Evolutionary conservation across 2,329 filamentous ascomycete genomes (phyloP).

Genomic region (Ilyonectria mors-panacis): DNA sequence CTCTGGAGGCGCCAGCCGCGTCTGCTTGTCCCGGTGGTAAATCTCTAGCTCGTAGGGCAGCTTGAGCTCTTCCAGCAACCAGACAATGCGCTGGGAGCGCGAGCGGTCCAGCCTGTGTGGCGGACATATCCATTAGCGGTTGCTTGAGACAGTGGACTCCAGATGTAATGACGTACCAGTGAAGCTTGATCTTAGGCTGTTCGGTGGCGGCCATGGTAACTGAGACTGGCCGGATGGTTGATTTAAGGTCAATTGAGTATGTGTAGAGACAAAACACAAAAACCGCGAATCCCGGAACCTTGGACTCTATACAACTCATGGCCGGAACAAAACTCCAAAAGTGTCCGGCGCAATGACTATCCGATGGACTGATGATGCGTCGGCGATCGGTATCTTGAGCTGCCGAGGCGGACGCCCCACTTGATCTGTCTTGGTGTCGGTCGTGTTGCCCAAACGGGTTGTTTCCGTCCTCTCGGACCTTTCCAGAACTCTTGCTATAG

Average conservation of each 20-base stretch:
- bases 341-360: conserved; percentile 33
- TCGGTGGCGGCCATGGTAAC: conserved; percentile 48
- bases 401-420: conserved; percentile 25
- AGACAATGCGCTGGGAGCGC: conserved; percentile 85
- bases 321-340: conserved; percentile 21
- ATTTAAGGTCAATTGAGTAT: neutral
- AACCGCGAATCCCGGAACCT: neutral
- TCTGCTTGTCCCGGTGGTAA: conserved; percentile 76
- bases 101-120: conserved; percentile 85
- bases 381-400: conserved; percentile 33
- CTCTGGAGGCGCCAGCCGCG: conserved; percentile 80
- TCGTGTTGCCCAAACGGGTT: neutral
- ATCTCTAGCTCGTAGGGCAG: conserved; percentile 85
- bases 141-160: too few species aligned
- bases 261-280: conserved; percentile 2
- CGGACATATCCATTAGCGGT: conserved; percentile 11
- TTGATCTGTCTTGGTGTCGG: conserved; percentile 10
- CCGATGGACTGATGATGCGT: conserved; percentile 34
- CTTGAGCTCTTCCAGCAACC: conserved; percentile 87
- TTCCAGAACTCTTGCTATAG: neutral
- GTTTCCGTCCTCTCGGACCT: neutral
- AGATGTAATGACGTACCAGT: conserved; percentile 65
- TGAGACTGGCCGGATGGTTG: too few species aligned
- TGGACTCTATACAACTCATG: neutral
- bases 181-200: conserved; percentile 71